phyloP scores from a whole-genome alignment of 108 stramenopile genomes.

The Heterococcus sp. region DNA sequence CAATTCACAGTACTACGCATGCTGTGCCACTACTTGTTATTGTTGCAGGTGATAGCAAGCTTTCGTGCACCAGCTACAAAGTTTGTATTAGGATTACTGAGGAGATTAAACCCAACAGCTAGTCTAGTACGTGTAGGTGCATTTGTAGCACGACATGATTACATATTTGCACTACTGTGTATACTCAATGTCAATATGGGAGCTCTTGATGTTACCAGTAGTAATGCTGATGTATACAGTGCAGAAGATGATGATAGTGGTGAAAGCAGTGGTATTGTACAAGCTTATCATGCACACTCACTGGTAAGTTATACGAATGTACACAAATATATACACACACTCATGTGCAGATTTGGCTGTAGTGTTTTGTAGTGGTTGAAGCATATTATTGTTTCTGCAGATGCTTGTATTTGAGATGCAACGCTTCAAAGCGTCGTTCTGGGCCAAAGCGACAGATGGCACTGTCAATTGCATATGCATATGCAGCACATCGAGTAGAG shows the following conservation, averaged over 20 bases:
- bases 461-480: too few relatives aligned
- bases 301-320: too few relatives aligned
- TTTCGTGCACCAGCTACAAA: slow-evolving; percentile 59
- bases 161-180: slow-evolving; percentile 60
- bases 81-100: slow-evolving; percentile 54
- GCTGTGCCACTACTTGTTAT: too few relatives aligned
- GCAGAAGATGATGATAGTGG: not conserved
- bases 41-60: slow-evolving; percentile 57
- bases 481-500: not conserved
- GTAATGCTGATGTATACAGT: not conserved
- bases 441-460: too few relatives aligned
- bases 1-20: too few relatives aligned
- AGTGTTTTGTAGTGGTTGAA: too few relatives aligned
- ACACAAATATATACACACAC: too few relatives aligned
- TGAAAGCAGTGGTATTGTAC: not conserved
- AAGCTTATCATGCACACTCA: not conserved
- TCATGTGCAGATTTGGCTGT: too few relatives aligned
- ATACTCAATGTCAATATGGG: slow-evolving; percentile 65
- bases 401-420: too few relatives aligned
- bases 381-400: too few relatives aligned
- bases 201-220: slow-evolving; percentile 44
- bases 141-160: slow-evolving; percentile 58
- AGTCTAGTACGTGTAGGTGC: slow-evolving; percentile 45
- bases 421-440: too few relatives aligned
- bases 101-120: slow-evolving; percentile 58